Conservation (phyloP, 345 rosid species). For the Rhodamnia rubescens region DNA sequence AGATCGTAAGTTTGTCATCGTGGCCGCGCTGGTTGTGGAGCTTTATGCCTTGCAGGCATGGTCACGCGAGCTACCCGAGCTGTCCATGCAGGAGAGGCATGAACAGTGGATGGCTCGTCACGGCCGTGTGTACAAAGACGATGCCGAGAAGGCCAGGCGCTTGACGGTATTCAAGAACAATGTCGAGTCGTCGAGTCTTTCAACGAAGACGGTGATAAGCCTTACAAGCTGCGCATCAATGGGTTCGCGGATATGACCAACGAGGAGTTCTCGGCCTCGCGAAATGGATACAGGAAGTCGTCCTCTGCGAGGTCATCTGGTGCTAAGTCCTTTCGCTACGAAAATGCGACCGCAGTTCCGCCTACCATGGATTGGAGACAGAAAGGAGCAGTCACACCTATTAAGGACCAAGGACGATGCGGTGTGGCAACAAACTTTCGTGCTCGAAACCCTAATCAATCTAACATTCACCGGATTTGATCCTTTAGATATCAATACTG, state of each 20-base stretch:
- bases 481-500: not conserved
- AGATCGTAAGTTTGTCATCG: not conserved
- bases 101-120: conserved; percentile 21
- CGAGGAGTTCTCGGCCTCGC: conserved; percentile 4
- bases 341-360: conserved; percentile 9
- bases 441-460: no score
- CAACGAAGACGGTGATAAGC: conserved; percentile 9
- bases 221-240: conserved; percentile 5
- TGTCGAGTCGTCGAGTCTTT: conserved; percentile 21
- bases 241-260: conserved; percentile 3
- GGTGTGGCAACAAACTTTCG: conserved; percentile 8
- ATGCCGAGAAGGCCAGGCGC: no score
- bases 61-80: conserved; percentile 10
- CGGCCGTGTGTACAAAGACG: no score
- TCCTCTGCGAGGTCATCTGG: not conserved
- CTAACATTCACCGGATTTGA: no score
- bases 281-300: not conserved
- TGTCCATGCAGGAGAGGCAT: conserved; percentile 10
- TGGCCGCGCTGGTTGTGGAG: not conserved
- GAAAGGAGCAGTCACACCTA: conserved; percentile 25
- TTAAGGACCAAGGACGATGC: conserved; percentile 32
- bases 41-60: conserved; percentile 2
- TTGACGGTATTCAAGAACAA: conserved; percentile 24
- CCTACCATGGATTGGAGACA: conserved; percentile 29
- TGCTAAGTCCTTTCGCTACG: not conserved